Conservation (phyloP, 2,329 filamentous ascomycete species). For the Incumbomyces delicatus region DNA sequence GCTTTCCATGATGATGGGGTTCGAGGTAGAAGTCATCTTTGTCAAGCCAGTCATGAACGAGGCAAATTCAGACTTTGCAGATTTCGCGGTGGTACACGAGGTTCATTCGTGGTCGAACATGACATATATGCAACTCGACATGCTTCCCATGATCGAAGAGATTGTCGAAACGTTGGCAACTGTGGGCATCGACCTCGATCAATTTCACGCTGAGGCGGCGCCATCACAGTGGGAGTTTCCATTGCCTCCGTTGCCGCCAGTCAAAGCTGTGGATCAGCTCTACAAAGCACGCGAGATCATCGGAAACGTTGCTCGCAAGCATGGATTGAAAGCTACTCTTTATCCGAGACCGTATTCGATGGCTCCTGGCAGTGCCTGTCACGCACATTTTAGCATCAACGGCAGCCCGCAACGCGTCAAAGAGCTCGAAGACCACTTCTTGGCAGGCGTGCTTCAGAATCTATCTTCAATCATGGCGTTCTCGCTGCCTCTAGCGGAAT, state of each 20-base stretch:
- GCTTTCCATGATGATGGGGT: conserved; percentile 58
- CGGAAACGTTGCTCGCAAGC: conserved; percentile 50
- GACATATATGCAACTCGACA: conserved; percentile 48
- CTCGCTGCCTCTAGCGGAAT: conserved; percentile 53
- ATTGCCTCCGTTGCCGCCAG: conserved; percentile 51
- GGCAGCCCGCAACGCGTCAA: conserved; percentile 27
- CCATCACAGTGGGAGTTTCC: conserved; percentile 70
- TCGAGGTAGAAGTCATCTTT: conserved; percentile 73
- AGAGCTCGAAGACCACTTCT: conserved; percentile 50
- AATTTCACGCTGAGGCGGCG: conserved; percentile 65
- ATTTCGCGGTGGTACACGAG: conserved; percentile 42
- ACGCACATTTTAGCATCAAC: conserved; percentile 60
- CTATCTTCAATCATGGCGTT: conserved; percentile 60
- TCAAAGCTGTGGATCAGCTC: conserved; percentile 62
- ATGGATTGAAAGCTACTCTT: conserved; percentile 59
- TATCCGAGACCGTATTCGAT: conserved; percentile 58
- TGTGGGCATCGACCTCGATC: conserved; percentile 57
- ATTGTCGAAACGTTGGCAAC: conserved; percentile 52
- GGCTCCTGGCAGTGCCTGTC: conserved; percentile 54
- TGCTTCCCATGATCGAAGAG: conserved; percentile 53
- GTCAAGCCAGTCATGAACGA: conserved; percentile 40
- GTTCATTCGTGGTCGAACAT: conserved; percentile 65
- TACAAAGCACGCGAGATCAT: conserved; percentile 63
- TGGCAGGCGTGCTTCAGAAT: conserved; percentile 60
- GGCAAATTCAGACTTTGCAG: conserved; percentile 19